Evolutionary conservation across 2,329 filamentous ascomycete species (phyloP).

Genomic region (Colletotrichum neosansevieriae): DNA sequence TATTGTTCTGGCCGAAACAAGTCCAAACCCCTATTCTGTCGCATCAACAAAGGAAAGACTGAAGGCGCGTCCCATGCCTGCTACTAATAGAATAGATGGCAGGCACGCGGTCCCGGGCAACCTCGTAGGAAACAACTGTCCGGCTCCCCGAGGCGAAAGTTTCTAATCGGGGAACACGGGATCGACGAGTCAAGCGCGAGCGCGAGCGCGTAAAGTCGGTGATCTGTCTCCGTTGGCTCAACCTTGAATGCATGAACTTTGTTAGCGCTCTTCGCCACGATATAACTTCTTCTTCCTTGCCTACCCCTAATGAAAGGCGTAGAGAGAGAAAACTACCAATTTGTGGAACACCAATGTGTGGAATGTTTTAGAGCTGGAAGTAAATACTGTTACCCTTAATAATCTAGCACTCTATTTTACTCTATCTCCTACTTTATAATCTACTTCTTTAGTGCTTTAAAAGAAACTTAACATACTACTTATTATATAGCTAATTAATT

Average conservation of each 20-base stretch:
- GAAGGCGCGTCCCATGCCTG: constrained; percentile 10
- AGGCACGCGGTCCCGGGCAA: not conserved
- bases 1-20: constrained; percentile 37
- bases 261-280: constrained; percentile 18
- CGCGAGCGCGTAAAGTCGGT: constrained; percentile 19
- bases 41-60: constrained; percentile 9
- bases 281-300: not conserved
- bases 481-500: too few species aligned
- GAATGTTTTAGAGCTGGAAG: too few species aligned
- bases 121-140: not conserved
- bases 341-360: too few species aligned
- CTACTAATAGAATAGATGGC: constrained; percentile 1
- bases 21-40: constrained; percentile 23
- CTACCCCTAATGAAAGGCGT: not conserved
- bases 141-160: constrained; percentile 1
- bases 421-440: too few species aligned
- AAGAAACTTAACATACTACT: too few species aligned
- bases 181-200: constrained; percentile 6
- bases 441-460: too few species aligned
- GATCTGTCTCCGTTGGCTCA: constrained; percentile 9
- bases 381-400: too few species aligned
- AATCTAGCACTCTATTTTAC: too few species aligned
- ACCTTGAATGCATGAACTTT: constrained; percentile 2
- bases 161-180: constrained; percentile 13
- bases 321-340: not conserved